Base-by-base conservation (phyloP, 257 asterid genomes). In the Craterostigma plantagineum region DNA sequence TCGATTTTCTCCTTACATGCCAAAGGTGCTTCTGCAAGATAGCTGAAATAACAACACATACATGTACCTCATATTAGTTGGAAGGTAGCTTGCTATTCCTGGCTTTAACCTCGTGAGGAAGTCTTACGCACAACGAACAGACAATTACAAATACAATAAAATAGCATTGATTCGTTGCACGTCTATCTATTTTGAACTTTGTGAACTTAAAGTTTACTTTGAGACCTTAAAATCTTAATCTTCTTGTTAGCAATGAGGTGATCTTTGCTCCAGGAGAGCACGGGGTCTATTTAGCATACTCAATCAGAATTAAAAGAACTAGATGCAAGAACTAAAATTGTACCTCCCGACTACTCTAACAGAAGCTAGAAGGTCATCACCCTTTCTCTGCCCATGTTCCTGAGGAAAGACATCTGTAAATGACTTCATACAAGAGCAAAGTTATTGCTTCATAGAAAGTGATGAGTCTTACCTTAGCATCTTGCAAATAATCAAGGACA, bases 331-430 rank as follows among this genome's bases (percentile, higher is more conserved):
- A 33, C 33, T 34, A 36, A 36, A 42, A 49, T 48, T n/a, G 18
- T 65, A 79, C 93, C 84, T 81, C 60, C 93, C 97, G 50, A 78
- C 67, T 37, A 86, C 41, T 59, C 97, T 70, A 43, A 86, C 92
- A 12, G 92, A 79, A 17, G 95, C 97, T 56, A 86, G 65, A 51
- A 86, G 87, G 67, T 86, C 95, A 57, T 78, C 76, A 56, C 97
- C 97, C 65, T 71, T 81, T 60, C 64, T 78, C 55, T 64, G 68
- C 34, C 76, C 82, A 49, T 86, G 97, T 41, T 78, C 92, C 92
- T 79, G 62, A 44, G 45, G 56, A 55, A 67, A 60, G 41, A 44
- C 49, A 40, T 9, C 14, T 45, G 8, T 12, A 3, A 49, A 53
- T 60, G 42, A 47, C 40, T 23, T 48, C 40, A 43, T 38, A 33